Evolutionary conservation across 129 eudicot genomes (phyloP).

Genomic region (Oenanthe sinensis): DNA sequence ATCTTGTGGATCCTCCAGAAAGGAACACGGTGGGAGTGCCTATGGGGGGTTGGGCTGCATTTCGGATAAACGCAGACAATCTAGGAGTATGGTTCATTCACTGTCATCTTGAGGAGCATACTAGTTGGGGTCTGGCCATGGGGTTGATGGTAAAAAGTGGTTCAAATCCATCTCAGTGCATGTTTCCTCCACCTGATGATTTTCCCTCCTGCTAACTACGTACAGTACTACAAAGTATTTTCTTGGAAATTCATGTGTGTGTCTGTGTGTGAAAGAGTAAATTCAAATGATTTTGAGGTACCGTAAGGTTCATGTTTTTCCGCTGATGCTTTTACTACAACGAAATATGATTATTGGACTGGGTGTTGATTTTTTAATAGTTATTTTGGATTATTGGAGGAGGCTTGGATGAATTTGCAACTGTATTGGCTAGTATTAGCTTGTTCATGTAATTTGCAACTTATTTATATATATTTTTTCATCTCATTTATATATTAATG

Average conservation of each 20-base stretch:
- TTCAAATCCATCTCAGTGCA: slow-evolving; percentile 31
- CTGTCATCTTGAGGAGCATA: slow-evolving; percentile 80
- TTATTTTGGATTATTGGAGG: no score
- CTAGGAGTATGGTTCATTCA: slow-evolving; percentile 90
- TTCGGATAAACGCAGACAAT: slow-evolving; percentile 55
- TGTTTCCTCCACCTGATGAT: slow-evolving; percentile 71
- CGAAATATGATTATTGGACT: no score
- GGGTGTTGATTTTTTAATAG: no score
- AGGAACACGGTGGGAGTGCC: slow-evolving; percentile 85
- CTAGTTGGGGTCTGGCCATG: slow-evolving; percentile 72
- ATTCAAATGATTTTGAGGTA: background rate
- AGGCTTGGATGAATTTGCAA: no score
- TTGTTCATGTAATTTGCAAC: no score
- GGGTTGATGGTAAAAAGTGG: slow-evolving; percentile 59
- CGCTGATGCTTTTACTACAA: no score
- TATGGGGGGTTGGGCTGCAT: slow-evolving; percentile 75
- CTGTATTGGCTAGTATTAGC: no score
- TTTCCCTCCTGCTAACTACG: slow-evolving; percentile 60
- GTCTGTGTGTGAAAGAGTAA: background rate
- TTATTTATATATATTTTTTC: no score
- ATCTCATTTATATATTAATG: no score
- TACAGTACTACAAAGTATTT: no score
- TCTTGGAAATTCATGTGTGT: background rate
- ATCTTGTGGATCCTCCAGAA: slow-evolving; percentile 76
- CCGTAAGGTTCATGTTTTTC: no score